Percentiles rank a stretch among this genome's conserved stretches.
phyloP scores from a whole-genome alignment of 768 basidiomycete genomes.

The Boletus bicolor region DNA sequence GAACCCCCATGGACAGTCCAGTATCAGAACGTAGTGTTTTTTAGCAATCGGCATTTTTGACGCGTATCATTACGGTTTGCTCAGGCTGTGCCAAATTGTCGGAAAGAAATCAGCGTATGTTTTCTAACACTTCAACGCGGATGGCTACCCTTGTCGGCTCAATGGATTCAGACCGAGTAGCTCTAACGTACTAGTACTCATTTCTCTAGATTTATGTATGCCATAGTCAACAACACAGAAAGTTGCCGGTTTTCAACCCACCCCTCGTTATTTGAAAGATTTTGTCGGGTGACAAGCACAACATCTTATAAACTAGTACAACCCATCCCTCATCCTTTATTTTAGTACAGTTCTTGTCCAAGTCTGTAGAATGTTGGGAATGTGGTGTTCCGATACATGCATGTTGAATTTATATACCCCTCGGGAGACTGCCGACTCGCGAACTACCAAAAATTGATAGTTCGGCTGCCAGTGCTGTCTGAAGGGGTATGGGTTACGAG shows the following conservation, averaged over 20 bases:
- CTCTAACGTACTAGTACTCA: background rate
- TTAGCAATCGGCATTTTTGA: conserved; percentile 2
- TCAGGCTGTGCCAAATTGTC: background rate
- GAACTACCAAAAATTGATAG: too few species aligned
- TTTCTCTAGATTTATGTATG: background rate
- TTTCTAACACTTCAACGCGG: background rate
- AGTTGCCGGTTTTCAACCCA: too few species aligned
- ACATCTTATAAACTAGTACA: background rate
- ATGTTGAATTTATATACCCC: background rate
- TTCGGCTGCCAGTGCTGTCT: too few species aligned
- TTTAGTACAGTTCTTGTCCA: background rate
- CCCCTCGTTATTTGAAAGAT: background rate
- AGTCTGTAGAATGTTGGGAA: too few species aligned
- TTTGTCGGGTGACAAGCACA: background rate
- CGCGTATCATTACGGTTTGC: background rate
- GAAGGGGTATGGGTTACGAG: too few species aligned
- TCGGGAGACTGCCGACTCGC: too few species aligned
- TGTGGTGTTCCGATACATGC: too few species aligned
- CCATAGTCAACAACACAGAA: background rate
- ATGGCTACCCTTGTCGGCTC: background rate
- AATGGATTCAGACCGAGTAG: background rate
- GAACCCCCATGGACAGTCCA: conserved; percentile 3
- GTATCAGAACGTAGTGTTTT: background rate
- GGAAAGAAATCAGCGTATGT: background rate
- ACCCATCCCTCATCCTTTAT: background rate